Conservation (phyloP, 2,329 filamentous ascomycete genomes). For the Sarocladium brachiariae region DNA sequence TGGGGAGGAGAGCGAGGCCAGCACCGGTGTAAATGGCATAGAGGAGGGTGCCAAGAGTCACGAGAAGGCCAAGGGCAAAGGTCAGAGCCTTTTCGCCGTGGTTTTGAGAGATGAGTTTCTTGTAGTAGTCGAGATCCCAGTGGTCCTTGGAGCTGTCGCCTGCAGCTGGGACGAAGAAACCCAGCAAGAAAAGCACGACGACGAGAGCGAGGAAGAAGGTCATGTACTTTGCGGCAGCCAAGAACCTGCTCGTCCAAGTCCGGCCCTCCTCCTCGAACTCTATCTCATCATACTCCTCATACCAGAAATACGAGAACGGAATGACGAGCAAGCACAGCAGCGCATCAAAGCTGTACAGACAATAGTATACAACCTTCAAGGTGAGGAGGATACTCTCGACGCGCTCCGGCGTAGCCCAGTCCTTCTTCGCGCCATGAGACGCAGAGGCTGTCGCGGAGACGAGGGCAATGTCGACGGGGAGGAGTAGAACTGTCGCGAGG, state of each 20-base stretch:
- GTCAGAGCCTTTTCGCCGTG: conserved; percentile 88
- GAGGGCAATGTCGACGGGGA: conserved; percentile 92
- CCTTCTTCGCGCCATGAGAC: conserved; percentile 74
- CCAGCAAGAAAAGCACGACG: conserved; percentile 78
- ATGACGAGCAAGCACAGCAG: conserved; percentile 83
- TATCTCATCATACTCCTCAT: conserved; percentile 93
- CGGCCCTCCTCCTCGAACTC: conserved; percentile 77
- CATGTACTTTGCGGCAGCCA: conserved; percentile 87
- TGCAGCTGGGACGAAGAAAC: conserved; percentile 86
- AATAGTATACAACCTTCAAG: conserved; percentile 85
- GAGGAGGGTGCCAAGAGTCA: conserved; percentile 77
- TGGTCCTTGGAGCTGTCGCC: conserved; percentile 58
- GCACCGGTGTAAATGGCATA: conserved; percentile 86
- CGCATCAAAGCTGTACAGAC: conserved; percentile 85
- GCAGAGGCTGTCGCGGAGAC: conserved; percentile 80
- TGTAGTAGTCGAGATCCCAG: conserved; percentile 87
- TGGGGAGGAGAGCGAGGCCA: conserved; percentile 80
- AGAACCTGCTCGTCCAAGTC: conserved; percentile 63
- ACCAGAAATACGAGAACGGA: conserved; percentile 96
- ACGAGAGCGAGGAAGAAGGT: conserved; percentile 74
- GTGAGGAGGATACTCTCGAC: conserved; percentile 73
- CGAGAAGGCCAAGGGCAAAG: conserved; percentile 81
- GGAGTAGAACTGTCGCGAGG: conserved; percentile 83
- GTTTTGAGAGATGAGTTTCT: conserved; percentile 67
- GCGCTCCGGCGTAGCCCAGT: conserved; percentile 83